Percentiles rank a stretch among this genome's conserved stretches.
Conservation (phyloP, 345 rosid species). For the Pugionium cornutum region DNA sequence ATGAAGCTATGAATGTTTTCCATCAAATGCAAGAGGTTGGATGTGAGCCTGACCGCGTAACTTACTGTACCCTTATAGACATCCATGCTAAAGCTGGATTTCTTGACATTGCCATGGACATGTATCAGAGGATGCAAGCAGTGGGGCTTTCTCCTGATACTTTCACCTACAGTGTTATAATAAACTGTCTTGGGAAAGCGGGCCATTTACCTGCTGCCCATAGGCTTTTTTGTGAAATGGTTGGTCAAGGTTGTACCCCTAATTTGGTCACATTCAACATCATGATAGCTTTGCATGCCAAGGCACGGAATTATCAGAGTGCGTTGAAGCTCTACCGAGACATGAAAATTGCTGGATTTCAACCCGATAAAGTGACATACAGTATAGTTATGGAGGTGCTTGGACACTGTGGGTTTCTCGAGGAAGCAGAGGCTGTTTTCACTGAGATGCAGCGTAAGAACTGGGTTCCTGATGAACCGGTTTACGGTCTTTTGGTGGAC, state of each 20-base stretch:
- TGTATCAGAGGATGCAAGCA: conserved; percentile 84
- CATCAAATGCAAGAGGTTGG: conserved; percentile 73
- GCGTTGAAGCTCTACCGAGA: conserved; percentile 80
- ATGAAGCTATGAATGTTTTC: conserved; percentile 71
- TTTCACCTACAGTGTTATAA: conserved; percentile 92
- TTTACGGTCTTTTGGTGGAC: conserved; percentile 89
- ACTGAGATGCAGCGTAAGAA: conserved; percentile 77
- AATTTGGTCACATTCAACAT: conserved; percentile 88
- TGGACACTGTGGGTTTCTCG: conserved; percentile 87
- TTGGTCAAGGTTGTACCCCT: conserved; percentile 86
- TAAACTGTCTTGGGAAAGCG: conserved; percentile 97
- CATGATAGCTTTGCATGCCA: conserved; percentile 93
- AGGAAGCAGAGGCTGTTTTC: conserved; percentile 88
- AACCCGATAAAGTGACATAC: conserved; percentile 92
- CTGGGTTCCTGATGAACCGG: conserved; percentile 96
- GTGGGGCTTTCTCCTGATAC: conserved; percentile 95
- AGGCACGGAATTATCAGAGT: conserved; percentile 79
- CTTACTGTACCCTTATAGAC: conserved; percentile 94
- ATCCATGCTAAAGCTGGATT: conserved; percentile 97
- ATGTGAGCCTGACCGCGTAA: conserved; percentile 93
- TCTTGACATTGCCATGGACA: conserved; percentile 86
- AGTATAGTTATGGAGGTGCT: conserved; percentile 98
- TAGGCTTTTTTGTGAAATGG: conserved; percentile 81
- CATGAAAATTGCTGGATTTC: conserved; percentile 80
- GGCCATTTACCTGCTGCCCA: conserved; percentile 84